phyloP scores from a whole-genome alignment of 108 stramenopile genomes.

The Nannochloropsis salina region DNA sequence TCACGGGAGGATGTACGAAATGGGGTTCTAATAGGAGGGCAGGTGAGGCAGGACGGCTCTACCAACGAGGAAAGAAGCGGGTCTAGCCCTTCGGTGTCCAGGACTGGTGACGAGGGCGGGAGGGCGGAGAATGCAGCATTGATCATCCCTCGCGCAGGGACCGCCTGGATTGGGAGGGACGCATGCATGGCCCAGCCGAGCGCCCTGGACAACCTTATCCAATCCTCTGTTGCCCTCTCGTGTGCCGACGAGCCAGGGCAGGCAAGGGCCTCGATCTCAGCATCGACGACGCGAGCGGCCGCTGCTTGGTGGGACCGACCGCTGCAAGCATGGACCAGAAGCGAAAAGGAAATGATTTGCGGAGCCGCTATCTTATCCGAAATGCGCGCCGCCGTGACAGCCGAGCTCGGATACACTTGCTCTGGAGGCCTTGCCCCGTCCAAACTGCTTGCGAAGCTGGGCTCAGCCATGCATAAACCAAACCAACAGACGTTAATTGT shows the following conservation, averaged over 20 bases:
- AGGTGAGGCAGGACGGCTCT: conserved; percentile 23
- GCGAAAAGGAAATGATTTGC: conserved; percentile 44
- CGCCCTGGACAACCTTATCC: neutral
- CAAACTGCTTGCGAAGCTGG: conserved; percentile 62
- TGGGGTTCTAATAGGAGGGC: conserved; percentile 34
- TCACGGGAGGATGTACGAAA: conserved; percentile 27
- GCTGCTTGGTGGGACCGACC: conserved; percentile 45
- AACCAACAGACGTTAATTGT: conserved; percentile 60
- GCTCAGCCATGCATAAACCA: conserved; percentile 61
- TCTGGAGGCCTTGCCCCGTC: conserved; percentile 60
- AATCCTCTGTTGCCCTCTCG: neutral
- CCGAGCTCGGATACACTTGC: conserved; percentile 56
- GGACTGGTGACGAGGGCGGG: neutral
- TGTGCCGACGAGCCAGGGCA: neutral
- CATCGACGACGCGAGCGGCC: neutral
- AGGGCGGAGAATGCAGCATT: neutral
- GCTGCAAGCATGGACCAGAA: conserved; percentile 37
- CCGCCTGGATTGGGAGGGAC: too few relatives aligned
- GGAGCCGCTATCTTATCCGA: conserved; percentile 51
- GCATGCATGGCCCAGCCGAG: neutral
- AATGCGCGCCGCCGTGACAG: conserved; percentile 46
- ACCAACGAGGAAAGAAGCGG: neutral
- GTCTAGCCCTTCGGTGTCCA: neutral
- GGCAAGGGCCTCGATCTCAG: conserved; percentile 20
- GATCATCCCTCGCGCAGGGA: too few relatives aligned